These are phyloP conservation scores for Collybia mongolica DNA, from an alignment of 768 basidiomycete species.

Conservation along the genomic window DNA sequence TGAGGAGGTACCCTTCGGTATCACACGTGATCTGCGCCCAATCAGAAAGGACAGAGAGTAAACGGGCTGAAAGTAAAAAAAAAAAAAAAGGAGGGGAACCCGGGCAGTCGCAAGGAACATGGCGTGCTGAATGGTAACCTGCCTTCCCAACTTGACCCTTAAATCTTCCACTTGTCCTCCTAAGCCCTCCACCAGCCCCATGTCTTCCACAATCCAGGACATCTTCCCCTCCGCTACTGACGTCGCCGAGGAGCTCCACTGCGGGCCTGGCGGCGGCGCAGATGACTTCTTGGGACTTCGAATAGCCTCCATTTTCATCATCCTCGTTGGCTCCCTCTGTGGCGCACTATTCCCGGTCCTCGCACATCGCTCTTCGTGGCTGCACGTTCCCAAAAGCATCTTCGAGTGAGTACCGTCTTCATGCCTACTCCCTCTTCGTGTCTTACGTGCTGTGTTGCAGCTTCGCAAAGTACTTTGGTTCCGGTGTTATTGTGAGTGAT, in stretches of 20 bases:
- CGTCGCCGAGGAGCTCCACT: constrained; percentile 30
- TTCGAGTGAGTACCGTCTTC: constrained; percentile 59
- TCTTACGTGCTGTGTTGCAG: constrained; percentile 28
- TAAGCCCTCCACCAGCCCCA: not conserved
- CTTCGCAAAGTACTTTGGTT: constrained; percentile 89
- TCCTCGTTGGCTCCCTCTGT: constrained; percentile 54
- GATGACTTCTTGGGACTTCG: constrained; percentile 51
- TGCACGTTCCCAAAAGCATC: constrained; percentile 55
- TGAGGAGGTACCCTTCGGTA: too few species aligned
- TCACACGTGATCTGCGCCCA: not conserved
- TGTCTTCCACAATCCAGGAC: constrained; percentile 2
- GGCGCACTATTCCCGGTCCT: constrained; percentile 77
- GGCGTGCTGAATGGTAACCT: too few species aligned
- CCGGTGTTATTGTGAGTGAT: constrained; percentile 74
- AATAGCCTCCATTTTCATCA: constrained; percentile 73
- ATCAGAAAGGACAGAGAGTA: not conserved
- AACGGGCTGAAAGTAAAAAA: not conserved
- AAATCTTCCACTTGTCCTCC: not conserved
- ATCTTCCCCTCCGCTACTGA: constrained; percentile 4
- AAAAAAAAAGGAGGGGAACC: not conserved
- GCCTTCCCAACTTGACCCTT: not conserved
- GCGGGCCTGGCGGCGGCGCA: constrained; percentile 53
- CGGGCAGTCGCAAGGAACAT: too few species aligned
- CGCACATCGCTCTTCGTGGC: constrained; percentile 45
- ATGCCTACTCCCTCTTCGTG: not conserved